A percentile compares a stretch with the other conserved stretches of the same genome.
Evolutionary conservation across 352 stramenopile species (phyloP).

Genomic region (Globisporangium carolinianum): DNA sequence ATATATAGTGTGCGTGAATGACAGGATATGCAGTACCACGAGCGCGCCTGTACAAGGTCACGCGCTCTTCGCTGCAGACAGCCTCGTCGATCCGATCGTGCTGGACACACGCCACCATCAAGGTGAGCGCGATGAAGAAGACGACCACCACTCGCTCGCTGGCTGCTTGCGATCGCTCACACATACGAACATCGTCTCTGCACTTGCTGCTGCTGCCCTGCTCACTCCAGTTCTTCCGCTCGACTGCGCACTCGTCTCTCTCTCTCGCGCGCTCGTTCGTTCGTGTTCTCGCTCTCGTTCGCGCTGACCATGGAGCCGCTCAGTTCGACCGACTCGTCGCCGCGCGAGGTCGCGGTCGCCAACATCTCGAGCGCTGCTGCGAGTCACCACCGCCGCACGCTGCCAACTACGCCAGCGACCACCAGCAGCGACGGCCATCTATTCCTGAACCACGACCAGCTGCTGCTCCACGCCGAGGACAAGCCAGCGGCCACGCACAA

Average conservation of each 20-base stretch:
- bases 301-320: not conserved
- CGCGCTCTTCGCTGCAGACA: no score
- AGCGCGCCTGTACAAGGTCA: no score
- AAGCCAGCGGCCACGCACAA: not conserved
- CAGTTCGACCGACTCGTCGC: not conserved
- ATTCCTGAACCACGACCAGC: slow-evolving; percentile 5
- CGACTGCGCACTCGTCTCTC: not conserved
- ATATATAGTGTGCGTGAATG: no score
- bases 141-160: no score
- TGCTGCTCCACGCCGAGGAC: not conserved
- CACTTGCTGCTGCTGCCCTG: not conserved
- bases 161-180: no score
- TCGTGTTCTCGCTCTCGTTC: not conserved
- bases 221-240: slow-evolving; percentile 1
- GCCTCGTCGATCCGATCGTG: no score
- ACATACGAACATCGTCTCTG: no score
- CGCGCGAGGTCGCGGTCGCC: not conserved
- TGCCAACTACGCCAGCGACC: not conserved
- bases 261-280: no score
- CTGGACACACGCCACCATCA: no score
- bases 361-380: not conserved
- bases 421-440: not conserved
- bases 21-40: no score
- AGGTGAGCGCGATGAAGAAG: no score
- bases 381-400: not conserved